Conservation (phyloP, 2,329 filamentous ascomycete species). For the Neonectria coccinea region DNA sequence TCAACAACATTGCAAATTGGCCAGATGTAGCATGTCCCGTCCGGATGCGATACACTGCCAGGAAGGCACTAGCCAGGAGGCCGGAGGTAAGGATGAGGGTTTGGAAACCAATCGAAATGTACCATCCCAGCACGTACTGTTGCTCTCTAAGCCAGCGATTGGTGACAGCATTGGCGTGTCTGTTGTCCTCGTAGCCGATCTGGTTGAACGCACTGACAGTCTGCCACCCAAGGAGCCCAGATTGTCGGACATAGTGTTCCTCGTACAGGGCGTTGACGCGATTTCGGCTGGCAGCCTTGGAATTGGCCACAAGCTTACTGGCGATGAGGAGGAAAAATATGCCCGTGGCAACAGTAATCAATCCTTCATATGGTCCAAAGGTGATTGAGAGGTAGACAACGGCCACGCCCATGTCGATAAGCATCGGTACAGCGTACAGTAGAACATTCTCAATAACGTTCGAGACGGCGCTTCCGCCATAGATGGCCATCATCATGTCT, state of each 20-base stretch:
- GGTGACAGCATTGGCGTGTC: slow-evolving; percentile 64
- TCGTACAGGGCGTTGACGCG: slow-evolving; percentile 66
- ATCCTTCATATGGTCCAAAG: slow-evolving; percentile 71
- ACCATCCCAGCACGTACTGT: slow-evolving; percentile 57
- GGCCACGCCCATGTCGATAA: slow-evolving; percentile 70
- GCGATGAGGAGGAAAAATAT: slow-evolving; percentile 68
- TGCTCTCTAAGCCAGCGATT: slow-evolving; percentile 54
- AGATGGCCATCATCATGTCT: slow-evolving; percentile 68
- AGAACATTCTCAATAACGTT: slow-evolving; percentile 69
- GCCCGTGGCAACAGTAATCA: slow-evolving; percentile 70
- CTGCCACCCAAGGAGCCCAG: slow-evolving; percentile 69
- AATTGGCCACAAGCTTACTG: slow-evolving; percentile 62
- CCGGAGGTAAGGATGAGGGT: slow-evolving; percentile 76
- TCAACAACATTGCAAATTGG: slow-evolving; percentile 77
- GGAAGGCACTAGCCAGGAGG: slow-evolving; percentile 71
- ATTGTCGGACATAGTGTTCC: slow-evolving; percentile 66
- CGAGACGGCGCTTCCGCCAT: slow-evolving; percentile 64
- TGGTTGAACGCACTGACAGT: slow-evolving; percentile 72
- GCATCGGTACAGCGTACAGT: slow-evolving; percentile 69
- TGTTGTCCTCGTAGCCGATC: slow-evolving; percentile 65
- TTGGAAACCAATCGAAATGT: slow-evolving; percentile 66
- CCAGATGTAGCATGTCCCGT: slow-evolving; percentile 70
- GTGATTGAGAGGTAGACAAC: slow-evolving; percentile 69
- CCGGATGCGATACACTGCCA: slow-evolving; percentile 74
- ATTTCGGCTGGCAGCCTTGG: slow-evolving; percentile 62